Evolutionary conservation across 306 rosid species (phyloP), one percentile per base, ranked within the genome.

Genomic region (Prinsepia uniflora): DNA sequence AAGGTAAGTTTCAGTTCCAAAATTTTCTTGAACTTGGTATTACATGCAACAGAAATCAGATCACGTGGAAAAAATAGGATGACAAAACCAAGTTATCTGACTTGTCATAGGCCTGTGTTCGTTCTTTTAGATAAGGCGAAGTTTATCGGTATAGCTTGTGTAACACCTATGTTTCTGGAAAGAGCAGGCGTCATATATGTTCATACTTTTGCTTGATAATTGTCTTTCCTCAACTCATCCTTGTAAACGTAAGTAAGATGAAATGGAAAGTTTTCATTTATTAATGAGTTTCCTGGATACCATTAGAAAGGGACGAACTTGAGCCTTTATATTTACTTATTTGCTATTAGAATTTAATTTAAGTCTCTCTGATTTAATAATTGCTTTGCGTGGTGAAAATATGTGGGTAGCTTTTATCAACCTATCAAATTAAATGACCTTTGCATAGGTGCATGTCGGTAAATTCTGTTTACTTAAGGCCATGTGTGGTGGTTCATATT

Each of bases 1-100:
- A 24, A 77, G 91, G 91, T 88, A 70, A 76, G 45, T 17, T 67
- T 15, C 17, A 54, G 34, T 70, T 14, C 54, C 46, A 41, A 20
- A 2, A 34, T 24, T 7, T 67, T 53, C 19, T 60, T 20, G 14
- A 54, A 41, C 52, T 69, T 54, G 20, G 40, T 12, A 18, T 41
- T 19, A 54, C 42, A 54, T 20, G 62, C 63, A 39, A 68, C 53
- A 36, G 53, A 18, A 20, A 49, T 36, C 58, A 49, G 18, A 68
- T 6, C 7, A 40, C 50, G 20, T 13, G 24, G 10, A 40, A 13
- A 13, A 7, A 19, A 68, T 68, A 19, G 72, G 20, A n/a, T 68
- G 5, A 6, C 4, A n/a, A n/a, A 50, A 6, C 52, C 12, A 1
- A 47, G 12, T 10, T 47, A 11, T 10, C 14, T 47, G 2, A 13